Base-by-base conservation (phyloP, 345 rosid genomes). In the Bruguiera sexangula region DNA sequence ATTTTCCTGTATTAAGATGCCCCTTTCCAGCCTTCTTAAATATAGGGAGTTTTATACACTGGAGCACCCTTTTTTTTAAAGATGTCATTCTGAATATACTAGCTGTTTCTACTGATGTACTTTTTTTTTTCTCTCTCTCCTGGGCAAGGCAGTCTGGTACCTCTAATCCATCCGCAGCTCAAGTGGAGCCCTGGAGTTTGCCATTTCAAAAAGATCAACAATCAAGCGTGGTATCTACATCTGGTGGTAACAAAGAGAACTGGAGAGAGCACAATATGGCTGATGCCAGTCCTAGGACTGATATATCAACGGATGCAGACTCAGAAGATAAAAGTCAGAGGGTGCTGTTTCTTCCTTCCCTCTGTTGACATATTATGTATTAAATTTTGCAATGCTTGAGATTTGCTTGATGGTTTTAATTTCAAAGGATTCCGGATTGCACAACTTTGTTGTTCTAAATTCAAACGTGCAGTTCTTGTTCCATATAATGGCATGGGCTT, bases 241-340 rank as follows among this genome's bases (percentile, higher is more conserved):
- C 84, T 78, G 71, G 80, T 75, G 73, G 76, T 73, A 65, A 70
- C 70, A 75, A 83, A 63, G 85, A 81, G 74, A 80, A 78, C 70
- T 83, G 80, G 76, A 82, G 77, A 66, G 82, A 75, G 75, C 78
- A 75, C 65, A 70, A 63, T 71, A 96, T 96, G 99, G 98, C 93
- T 64, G 99, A 96, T 80, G 88, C 77, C 55, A 96, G 99, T 87
- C 99, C 98, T 0, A 81, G 82, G 81, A 90, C 97, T 18, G 97
- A 89, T 80, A 86, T 78, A 65, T 96, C 98, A 61, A 90, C 97
- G 9, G 98, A 92, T 79, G 98, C 72, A 6, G 97, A 92, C 76
- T 88, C 95, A 8, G 98, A 96, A 77, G 94, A 92, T 61, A 88
- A 84, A 80, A 84, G 78, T 82, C 97, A 80, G 72, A 87, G 87